Base-by-base conservation (phyloP, 2,329 filamentous ascomycete species). In the Arachnopeziza araneosa region DNA sequence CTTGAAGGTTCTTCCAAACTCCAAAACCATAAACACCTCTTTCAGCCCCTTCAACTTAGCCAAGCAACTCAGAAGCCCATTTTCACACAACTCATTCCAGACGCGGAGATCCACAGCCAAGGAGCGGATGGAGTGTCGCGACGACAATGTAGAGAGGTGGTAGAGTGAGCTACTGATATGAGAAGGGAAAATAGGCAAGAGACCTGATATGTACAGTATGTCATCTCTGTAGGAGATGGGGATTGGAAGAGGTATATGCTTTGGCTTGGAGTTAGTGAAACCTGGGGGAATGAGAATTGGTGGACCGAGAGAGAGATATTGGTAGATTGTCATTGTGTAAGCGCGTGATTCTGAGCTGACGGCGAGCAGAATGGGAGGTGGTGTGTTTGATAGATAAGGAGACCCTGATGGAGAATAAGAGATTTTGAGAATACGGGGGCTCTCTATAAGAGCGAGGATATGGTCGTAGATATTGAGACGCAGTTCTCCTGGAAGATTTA, bases 391-490 rank as follows among this genome's bases (percentile, higher is more conserved):
- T 8, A 66, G 57, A 23, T 68, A 69, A 44, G 55, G 52, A 21
- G 53, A 26, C 1, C 61, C 49, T 23, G 57, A 61, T 1, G 64
- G 60, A 14, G 63, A 62, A 58, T 64, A 68, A 54, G 57, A 60
- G 50, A 70, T 64, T 52, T 68, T 66, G 12, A 70, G 59, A 24
- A 70, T 69, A 1, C 63, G 64, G 14, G 55, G 52, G n/a, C n/a
- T 19, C 30, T 49, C 55, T 53, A 54, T 53, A 55, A 60, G 49
- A 12, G 54, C 50, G 12, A 61, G 60, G 12, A 65, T 63, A 9
- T 58, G 56, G 5, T 55, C 55, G 60, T 67, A 68, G 50, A 44
- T 44, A 5, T 44, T 44, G 17, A 44, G 36, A 44, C 36, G 36
- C 4, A 44, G 36, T 44, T 44, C 68, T 30, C 64, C 60, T 22